Percentiles rank a stretch among this genome's conserved stretches.
phyloP scores from a whole-genome alignment of 1,139 yeast species.

The Yamadazyma triangularis region DNA sequence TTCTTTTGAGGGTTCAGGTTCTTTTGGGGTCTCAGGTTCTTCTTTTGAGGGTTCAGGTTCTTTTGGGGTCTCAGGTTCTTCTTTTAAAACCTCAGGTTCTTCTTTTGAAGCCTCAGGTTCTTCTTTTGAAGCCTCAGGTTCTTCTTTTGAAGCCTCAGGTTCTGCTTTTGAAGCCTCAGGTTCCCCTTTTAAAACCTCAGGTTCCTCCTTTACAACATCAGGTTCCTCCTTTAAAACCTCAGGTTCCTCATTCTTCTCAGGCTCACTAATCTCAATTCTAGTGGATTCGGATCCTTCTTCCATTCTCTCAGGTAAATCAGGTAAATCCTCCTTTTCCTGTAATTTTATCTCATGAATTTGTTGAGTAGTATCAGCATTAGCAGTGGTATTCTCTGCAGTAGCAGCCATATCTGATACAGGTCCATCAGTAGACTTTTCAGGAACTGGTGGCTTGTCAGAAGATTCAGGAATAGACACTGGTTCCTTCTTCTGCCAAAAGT shows the following conservation, averaged over 20 bases:
- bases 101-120: slow-evolving; percentile 4
- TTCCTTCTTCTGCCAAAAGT: slow-evolving; percentile 28
- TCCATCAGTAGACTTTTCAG: slow-evolving; percentile 28
- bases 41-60: no score
- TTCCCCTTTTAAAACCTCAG: slow-evolving; percentile 4
- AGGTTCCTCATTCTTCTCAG: slow-evolving; percentile 2
- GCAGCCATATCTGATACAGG: slow-evolving; percentile 12
- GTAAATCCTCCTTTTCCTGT: slow-evolving; percentile 3
- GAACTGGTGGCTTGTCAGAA: slow-evolving; percentile 4
- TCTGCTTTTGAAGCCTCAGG: slow-evolving; percentile 4
- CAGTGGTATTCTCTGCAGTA: slow-evolving; percentile 14
- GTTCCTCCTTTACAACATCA: slow-evolving; percentile 2
- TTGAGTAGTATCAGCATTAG: slow-evolving; percentile 1
- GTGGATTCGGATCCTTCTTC: slow-evolving; percentile 3
- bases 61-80: slow-evolving; percentile 6
- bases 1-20: slow-evolving; percentile 5
- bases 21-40: slow-evolving; percentile 6
- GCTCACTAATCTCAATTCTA: slow-evolving; percentile 1
- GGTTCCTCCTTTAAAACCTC: slow-evolving; percentile 4
- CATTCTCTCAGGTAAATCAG: slow-evolving; percentile 1
- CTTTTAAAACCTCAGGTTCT: slow-evolving; percentile 8
- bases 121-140: slow-evolving; percentile 3
- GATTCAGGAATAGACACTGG: slow-evolving; percentile 2
- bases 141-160: slow-evolving; percentile 5
- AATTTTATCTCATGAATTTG: background rate